These are phyloP conservation scores for Cryomyces minteri DNA, from an alignment of 495 filamentous ascomycete genomes.

Conservation along the genomic window DNA sequence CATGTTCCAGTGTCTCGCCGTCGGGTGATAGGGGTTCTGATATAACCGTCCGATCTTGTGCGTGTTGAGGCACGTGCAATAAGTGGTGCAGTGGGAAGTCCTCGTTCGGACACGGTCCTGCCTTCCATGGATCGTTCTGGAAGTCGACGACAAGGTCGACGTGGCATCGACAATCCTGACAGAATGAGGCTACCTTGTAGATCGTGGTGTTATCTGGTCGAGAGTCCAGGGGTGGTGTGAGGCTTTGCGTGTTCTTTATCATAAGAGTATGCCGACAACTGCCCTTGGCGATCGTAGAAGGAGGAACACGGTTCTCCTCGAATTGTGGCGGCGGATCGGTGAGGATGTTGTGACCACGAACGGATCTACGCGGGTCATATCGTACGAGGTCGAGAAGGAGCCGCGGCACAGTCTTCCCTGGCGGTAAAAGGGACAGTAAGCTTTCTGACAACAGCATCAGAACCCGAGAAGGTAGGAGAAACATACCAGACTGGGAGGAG, in stretches of 20 bases:
- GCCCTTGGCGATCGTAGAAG: slow-evolving; percentile 7
- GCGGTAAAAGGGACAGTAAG: neutral
- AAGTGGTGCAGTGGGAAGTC: slow-evolving; percentile 24
- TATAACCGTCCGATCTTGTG: too few relatives aligned
- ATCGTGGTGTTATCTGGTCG: slow-evolving; percentile 19
- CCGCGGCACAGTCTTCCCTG: slow-evolving; percentile 45
- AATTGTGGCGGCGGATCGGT: slow-evolving; percentile 30
- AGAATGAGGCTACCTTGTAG: slow-evolving; percentile 35
- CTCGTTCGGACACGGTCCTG: slow-evolving; percentile 15
- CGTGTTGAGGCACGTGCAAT: neutral
- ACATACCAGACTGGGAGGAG: too few relatives aligned
- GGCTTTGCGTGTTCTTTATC: slow-evolving; percentile 32
- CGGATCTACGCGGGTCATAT: slow-evolving; percentile 34
- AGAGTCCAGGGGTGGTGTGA: slow-evolving; percentile 22
- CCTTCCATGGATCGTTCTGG: neutral
- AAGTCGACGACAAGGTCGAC: slow-evolving; percentile 31
- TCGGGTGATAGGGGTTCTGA: too few relatives aligned
- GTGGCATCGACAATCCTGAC: slow-evolving; percentile 36
- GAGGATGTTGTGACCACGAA: slow-evolving; percentile 33
- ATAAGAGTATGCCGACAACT: slow-evolving; percentile 38
- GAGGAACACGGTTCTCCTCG: slow-evolving; percentile 10
- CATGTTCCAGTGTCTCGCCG: neutral
- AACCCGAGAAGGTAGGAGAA: too few relatives aligned
- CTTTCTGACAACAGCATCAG: too few relatives aligned
- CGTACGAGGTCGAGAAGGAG: slow-evolving; percentile 36